Conservation (phyloP, 768 basidiomycete genomes). For the Mycena chlorophos region DNA sequence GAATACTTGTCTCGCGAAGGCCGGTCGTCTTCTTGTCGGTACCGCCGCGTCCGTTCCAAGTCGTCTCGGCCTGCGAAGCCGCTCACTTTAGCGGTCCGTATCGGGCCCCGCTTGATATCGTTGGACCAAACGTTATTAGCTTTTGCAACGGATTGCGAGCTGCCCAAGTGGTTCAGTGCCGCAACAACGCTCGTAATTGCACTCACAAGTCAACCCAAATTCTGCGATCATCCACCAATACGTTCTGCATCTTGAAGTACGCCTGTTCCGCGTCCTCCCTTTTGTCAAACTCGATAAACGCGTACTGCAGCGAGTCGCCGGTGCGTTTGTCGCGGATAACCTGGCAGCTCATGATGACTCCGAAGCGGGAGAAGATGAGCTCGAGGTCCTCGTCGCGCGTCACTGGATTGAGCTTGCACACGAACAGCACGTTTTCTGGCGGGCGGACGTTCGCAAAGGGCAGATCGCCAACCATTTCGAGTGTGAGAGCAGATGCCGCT, state of each 20-base stretch:
- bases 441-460: slow-evolving; percentile 98
- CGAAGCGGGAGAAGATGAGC: slow-evolving; percentile 95
- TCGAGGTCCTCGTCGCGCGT: slow-evolving; percentile 96
- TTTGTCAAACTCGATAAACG: slow-evolving; percentile 97
- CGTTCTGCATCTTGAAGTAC: slow-evolving; percentile 99
- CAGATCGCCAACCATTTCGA: slow-evolving; percentile 99
- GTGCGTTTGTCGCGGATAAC: slow-evolving; percentile 95
- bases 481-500: slow-evolving; percentile 87
- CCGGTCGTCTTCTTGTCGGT: slow-evolving; percentile 49
- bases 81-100: slow-evolving; percentile 34
- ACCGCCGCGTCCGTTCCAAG: slow-evolving; percentile 69
- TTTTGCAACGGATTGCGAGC: slow-evolving; percentile 93
- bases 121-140: slow-evolving; percentile 84
- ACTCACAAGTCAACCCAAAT: slow-evolving; percentile 99
- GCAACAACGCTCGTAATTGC: slow-evolving; percentile 7
- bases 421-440: slow-evolving; percentile 97
- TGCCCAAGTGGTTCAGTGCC: slow-evolving; percentile 28
- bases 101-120: slow-evolving; percentile 56
- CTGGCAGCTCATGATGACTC: slow-evolving; percentile 94
- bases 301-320: slow-evolving; percentile 95
- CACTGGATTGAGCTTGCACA: slow-evolving; percentile 97
- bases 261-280: slow-evolving; percentile 95
- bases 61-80: slow-evolving; percentile 76
- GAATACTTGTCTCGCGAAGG: slow-evolving; percentile 52
- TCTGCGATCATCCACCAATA: slow-evolving; percentile 92